phyloP scores from a whole-genome alignment of 2,329 filamentous ascomycete species.

The Exophiala mesophila region DNA sequence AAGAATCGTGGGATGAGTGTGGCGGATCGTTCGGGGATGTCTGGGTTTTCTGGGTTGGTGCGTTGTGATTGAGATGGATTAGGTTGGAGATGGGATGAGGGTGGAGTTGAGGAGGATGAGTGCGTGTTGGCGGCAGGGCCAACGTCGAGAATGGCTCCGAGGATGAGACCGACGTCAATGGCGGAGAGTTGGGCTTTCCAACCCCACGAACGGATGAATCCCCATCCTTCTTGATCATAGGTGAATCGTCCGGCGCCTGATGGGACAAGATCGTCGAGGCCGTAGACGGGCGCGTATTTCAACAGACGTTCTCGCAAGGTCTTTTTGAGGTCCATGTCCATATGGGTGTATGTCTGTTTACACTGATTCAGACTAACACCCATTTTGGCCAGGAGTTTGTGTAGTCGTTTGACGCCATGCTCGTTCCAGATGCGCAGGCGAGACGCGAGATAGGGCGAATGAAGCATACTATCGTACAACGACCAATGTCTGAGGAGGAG shows the following conservation, averaged over 20 bases:
- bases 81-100: slow-evolving; percentile 4
- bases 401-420: slow-evolving; percentile 75
- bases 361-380: slow-evolving; percentile 90
- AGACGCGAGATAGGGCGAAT: slow-evolving; percentile 90
- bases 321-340: slow-evolving; percentile 95
- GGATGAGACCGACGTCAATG: slow-evolving; percentile 86
- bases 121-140: slow-evolving; percentile 44
- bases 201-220: slow-evolving; percentile 94
- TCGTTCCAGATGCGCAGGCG: slow-evolving; percentile 94
- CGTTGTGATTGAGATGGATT: slow-evolving; percentile 10
- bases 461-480: slow-evolving; percentile 96
- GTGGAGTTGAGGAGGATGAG: slow-evolving; percentile 2
- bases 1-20: slow-evolving; percentile 47
- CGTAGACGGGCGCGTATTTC: slow-evolving; percentile 89
- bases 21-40: slow-evolving; percentile 22
- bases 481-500: slow-evolving; percentile 94
- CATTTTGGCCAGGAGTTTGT: slow-evolving; percentile 97
- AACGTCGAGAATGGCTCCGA: slow-evolving; percentile 89
- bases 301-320: slow-evolving; percentile 78
- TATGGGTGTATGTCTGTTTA: slow-evolving; percentile 93
- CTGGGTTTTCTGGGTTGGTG: slow-evolving; percentile 9
- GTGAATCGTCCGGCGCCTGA: slow-evolving; percentile 65
- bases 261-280: slow-evolving; percentile 87
- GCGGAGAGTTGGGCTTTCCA: slow-evolving; percentile 93
- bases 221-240: slow-evolving; percentile 85